These are phyloP conservation scores for Pseudogymnoascus sp. DNA, from an alignment of 2,329 filamentous ascomycete species.

Conservation along the genomic window DNA sequence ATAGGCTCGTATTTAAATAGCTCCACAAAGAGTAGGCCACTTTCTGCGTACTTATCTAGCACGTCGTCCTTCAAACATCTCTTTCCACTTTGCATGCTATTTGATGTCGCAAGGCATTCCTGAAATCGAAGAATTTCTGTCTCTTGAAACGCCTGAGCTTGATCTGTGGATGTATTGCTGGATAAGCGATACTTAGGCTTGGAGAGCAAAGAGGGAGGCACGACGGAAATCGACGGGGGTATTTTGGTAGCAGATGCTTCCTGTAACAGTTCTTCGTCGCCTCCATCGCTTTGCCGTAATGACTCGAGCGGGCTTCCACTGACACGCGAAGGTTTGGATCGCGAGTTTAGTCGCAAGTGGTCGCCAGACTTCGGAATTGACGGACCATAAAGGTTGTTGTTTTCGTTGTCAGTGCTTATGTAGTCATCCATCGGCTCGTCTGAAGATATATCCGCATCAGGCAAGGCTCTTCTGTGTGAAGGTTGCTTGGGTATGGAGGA, in stretches of 20 bases:
- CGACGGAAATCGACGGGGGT: slow-evolving; percentile 62
- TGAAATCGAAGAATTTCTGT: neutral
- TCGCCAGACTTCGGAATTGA: slow-evolving; percentile 31
- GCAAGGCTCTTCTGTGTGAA: slow-evolving; percentile 42
- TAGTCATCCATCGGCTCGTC: slow-evolving; percentile 72
- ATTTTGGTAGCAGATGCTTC: slow-evolving; percentile 65
- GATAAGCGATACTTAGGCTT: slow-evolving; percentile 50
- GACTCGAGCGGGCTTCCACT: too few species aligned
- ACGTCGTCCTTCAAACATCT: neutral
- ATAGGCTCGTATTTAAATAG: neutral
- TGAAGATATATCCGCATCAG: slow-evolving; percentile 71
- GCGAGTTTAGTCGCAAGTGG: too few species aligned
- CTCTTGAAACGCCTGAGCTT: too few species aligned
- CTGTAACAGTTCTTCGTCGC: slow-evolving; percentile 38
- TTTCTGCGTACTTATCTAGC: neutral
- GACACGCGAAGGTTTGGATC: too few species aligned
- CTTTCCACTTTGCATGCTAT: neutral
- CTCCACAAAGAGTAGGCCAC: neutral
- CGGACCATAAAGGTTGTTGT: too few species aligned
- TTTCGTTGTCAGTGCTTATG: slow-evolving; percentile 42
- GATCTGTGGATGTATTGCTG: too few species aligned
- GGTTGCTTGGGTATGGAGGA: slow-evolving; percentile 18
- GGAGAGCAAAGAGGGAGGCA: slow-evolving; percentile 67
- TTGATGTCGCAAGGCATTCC: neutral
- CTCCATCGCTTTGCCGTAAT: too few species aligned